These are phyloP conservation scores for Fraxinus floribunda DNA, from an alignment of 305 asterid genomes.

Conservation along the genomic window DNA sequence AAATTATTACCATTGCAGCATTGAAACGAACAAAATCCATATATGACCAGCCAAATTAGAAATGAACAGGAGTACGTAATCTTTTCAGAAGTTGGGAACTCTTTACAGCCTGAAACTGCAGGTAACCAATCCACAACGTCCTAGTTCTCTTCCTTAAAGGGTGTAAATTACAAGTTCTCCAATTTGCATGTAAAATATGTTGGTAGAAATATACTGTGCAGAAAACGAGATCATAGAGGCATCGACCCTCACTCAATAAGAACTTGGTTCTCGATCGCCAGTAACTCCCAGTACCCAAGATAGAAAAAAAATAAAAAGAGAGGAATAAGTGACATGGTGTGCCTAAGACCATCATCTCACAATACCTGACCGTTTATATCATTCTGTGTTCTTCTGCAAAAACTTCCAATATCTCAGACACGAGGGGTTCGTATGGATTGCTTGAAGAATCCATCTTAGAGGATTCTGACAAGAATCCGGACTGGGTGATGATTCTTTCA, in stretches of 20 bases:
- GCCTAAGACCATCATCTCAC: not conserved
- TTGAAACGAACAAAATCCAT: not conserved
- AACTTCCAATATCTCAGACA: slow-evolving; percentile 84
- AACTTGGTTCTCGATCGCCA: not conserved
- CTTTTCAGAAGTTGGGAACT: not conserved
- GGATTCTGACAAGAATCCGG: slow-evolving; percentile 28
- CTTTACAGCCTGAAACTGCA: not conserved
- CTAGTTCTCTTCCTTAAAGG: not conserved
- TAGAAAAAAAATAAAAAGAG: not conserved
- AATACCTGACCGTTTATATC: not conserved
- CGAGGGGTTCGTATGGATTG: slow-evolving; percentile 85
- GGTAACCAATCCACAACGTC: not conserved
- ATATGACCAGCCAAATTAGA: not conserved
- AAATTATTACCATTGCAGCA: not conserved
- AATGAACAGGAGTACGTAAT: not conserved
- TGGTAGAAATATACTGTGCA: not conserved
- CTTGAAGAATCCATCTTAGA: slow-evolving; percentile 61
- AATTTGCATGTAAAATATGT: not conserved
- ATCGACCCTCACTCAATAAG: not conserved
- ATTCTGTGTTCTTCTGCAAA: slow-evolving; percentile 31
- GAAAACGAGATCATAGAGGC: not conserved
- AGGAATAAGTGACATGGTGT: not conserved
- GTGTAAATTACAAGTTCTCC: not conserved
- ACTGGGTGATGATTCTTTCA: slow-evolving; percentile 27
- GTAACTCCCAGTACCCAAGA: not conserved